A percentile compares a stretch with the other conserved stretches of the same genome.
These are phyloP conservation scores for Solanum appendiculatum DNA, from an alignment of 257 asterid genomes.

Conservation along the genomic window DNA sequence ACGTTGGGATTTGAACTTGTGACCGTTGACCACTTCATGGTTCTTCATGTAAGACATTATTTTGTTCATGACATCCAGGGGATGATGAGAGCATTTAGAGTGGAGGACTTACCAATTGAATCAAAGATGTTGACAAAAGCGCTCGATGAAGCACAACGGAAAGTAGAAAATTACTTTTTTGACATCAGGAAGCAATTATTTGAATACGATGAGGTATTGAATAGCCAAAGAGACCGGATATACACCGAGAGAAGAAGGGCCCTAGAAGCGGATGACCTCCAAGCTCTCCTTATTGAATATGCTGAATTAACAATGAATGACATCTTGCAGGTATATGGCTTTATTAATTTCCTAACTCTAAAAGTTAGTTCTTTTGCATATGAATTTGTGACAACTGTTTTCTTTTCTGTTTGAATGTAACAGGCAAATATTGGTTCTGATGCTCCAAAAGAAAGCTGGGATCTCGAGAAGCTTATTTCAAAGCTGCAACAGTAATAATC, in stretches of 20 bases:
- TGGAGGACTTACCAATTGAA: constrained; percentile 96
- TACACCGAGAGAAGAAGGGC: constrained; percentile 96
- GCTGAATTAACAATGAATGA: constrained; percentile 99
- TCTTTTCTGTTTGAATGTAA: constrained; percentile 4
- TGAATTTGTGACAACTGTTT: not conserved
- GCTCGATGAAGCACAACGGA: constrained; percentile 96
- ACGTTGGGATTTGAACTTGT: not conserved
- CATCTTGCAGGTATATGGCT: constrained; percentile 60
- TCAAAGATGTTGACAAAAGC: constrained; percentile 98
- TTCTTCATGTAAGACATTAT: constrained; percentile 2
- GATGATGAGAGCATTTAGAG: constrained; percentile 97
- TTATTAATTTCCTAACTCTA: not conserved
- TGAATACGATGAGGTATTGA: constrained; percentile 93
- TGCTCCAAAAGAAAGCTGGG: constrained; percentile 93
- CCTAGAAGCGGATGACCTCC: constrained; percentile 80
- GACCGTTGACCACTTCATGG: not conserved
- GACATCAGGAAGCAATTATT: constrained; percentile 92
- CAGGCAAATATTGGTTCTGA: constrained; percentile 87
- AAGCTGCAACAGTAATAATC: constrained; percentile 78
- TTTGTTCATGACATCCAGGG: constrained; percentile 44
- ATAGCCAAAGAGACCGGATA: constrained; percentile 97
- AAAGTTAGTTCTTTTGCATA: not conserved
- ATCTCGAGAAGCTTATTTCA: constrained; percentile 74
- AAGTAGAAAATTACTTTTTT: constrained; percentile 96
- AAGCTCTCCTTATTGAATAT: constrained; percentile 79